Conservation (phyloP, 148 eudicot species). For the Persicaria maculosa region DNA sequence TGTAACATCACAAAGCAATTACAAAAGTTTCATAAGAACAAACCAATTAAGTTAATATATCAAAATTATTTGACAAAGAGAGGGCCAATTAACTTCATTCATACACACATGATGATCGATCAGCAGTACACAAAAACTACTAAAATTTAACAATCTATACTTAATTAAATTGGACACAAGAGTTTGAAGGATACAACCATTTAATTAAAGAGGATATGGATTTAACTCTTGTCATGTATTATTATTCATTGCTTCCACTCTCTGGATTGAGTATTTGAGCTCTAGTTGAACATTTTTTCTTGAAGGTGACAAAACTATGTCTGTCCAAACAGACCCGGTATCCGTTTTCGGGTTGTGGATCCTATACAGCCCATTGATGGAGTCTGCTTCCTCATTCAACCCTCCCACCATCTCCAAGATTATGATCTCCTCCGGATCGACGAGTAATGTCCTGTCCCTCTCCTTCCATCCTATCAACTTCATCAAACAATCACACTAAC, state of each 20-base stretch:
- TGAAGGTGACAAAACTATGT: constrained; percentile 92
- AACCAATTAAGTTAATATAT: no score
- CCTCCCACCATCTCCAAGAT: constrained; percentile 50
- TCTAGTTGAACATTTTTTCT: constrained; percentile 84
- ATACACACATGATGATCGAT: no score
- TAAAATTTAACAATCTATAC: no score
- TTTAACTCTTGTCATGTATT: background rate
- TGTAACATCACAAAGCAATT: no score
- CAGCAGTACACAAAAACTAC: no score
- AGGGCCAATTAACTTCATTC: no score
- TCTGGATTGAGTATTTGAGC: constrained; percentile 80
- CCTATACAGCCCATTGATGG: constrained; percentile 70
- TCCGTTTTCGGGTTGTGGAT: constrained; percentile 49
- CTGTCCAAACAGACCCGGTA: constrained; percentile 83
- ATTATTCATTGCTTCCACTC: constrained; percentile 45
- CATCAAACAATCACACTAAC: constrained; percentile 14
- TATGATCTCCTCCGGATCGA: constrained; percentile 90
- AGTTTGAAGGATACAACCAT: background rate
- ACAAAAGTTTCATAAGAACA: no score
- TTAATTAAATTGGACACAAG: background rate
- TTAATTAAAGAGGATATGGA: background rate
- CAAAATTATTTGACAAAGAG: no score
- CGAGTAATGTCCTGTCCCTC: constrained; percentile 77
- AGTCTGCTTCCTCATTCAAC: constrained; percentile 75
- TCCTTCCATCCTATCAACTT: constrained; percentile 99